These are phyloP conservation scores for Albizia julibrissin DNA, from an alignment of 306 rosid species.

Conservation along the genomic window DNA sequence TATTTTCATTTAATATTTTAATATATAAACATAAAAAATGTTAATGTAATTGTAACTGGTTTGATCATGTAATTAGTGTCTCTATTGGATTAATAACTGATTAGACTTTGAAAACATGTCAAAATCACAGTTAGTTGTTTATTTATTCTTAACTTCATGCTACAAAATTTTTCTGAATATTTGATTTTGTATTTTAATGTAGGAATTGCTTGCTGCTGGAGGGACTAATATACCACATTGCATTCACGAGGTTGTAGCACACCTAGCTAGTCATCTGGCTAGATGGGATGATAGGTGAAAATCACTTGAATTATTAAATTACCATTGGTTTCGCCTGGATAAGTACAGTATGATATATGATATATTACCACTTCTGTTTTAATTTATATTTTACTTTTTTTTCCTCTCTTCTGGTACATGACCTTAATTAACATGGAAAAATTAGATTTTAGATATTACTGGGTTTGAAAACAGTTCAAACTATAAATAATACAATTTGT, in stretches of 20 bases:
- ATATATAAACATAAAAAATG: not conserved
- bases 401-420: not conserved
- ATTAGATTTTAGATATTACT: not conserved
- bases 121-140: not conserved
- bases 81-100: not conserved
- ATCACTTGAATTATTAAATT: not conserved
- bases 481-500: not conserved
- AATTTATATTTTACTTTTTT: not conserved
- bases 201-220: conserved; percentile 64
- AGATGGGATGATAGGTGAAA: conserved; percentile 72
- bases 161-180: conserved; percentile 7
- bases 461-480: not conserved
- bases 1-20: not conserved
- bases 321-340: conserved; percentile 14
- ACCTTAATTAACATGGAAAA: not conserved
- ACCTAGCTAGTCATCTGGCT: conserved; percentile 61
- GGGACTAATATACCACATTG: conserved; percentile 50
- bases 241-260: conserved; percentile 60
- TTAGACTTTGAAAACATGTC: not conserved
- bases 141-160: conserved; percentile 12
- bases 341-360: conserved; percentile 13
- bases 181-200: not conserved
- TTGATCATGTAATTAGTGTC: not conserved
- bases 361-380: not conserved
- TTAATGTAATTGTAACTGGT: not conserved